Base-by-base conservation (phyloP, 495 filamentous ascomycete genomes). In the Penicillium goetzii region DNA sequence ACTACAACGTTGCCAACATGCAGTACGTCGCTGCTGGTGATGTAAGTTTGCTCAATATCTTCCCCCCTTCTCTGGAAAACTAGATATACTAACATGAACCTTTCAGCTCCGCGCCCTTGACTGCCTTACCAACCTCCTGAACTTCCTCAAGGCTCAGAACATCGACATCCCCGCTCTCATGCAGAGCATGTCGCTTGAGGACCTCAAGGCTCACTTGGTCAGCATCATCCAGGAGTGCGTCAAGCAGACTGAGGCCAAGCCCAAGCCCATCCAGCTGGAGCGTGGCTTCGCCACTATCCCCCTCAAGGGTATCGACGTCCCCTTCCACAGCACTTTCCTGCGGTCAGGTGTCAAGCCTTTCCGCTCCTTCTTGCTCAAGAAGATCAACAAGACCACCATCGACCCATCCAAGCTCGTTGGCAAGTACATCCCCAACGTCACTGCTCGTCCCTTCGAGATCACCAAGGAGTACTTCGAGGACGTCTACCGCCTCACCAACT, bases 381-480 rank as follows among this genome's bases (percentile, higher is more conserved):
- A 99, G 84, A 98, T 99, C 83, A 90, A 97, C 83, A 95, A 96
- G 84, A 97, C 91, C 21, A 94, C 90, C 47, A 98, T 99, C 73
- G 95, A 99, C 71, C 95, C 95, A 17, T 88, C 90, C 80, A 99
- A 98, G 81, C 78, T 99, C 67, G 80, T 99, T 66, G 96, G 95
- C 59, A 99, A 99, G 82, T 99, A 99, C 81, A 97, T 99, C 62
- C 95, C 95, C 65, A 99, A 99, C 75, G 95, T 99, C 56, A 99
- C 95, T 17, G 95, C 95, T 34, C 87, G 88, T 71, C 95, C 95
- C 17, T 99, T 99, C 75, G 90, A 95, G 74, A 84, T 99, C 51
- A 93, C 91, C 21, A 97, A 96, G 83, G 96, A 97, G 77, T 99
- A 99, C 80, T 99, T 99, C 76, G 93, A 99, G 83, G 94, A 98